Percentiles rank a stretch among this genome's conserved stretches.
These are phyloP conservation scores for Theileria orientalis DNA, from an alignment of 169 alveolate genomes.

Conservation along the genomic window DNA sequence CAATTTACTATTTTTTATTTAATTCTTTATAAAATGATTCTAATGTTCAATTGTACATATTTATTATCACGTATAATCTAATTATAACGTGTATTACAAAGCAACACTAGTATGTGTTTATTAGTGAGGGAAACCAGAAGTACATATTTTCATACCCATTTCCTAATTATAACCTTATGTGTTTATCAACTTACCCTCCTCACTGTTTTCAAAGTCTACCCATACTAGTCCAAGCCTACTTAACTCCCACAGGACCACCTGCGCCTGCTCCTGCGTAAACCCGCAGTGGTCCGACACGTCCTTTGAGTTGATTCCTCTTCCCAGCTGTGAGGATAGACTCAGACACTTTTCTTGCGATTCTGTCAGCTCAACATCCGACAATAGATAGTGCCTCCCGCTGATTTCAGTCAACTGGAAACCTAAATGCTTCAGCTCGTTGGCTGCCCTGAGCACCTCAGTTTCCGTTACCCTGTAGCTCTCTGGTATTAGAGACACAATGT, in stretches of 20 bases:
- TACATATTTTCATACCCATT: not conserved
- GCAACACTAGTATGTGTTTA: constrained; percentile 1
- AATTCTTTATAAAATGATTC: not conserved
- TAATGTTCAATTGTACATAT: not conserved
- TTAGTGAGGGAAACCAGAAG: constrained; percentile 10
- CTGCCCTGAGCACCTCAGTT: constrained; percentile 17
- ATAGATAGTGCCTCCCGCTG: no score
- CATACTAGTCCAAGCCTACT: constrained; percentile 33
- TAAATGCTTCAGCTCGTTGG: constrained; percentile 10
- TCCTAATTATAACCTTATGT: no score
- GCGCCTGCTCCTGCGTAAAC: constrained; percentile 23
- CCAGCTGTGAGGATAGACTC: constrained; percentile 4
- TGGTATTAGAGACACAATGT: constrained; percentile 25
- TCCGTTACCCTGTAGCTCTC: constrained; percentile 10
- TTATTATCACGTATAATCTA: not conserved
- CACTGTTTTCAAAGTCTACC: constrained; percentile 19
- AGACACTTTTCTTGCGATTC: not conserved
- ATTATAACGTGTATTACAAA: not conserved
- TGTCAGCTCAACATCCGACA: not conserved
- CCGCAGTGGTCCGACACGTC: constrained; percentile 8
- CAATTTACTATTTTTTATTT: not conserved
- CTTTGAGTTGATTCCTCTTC: constrained; percentile 17
- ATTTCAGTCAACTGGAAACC: constrained; percentile 7
- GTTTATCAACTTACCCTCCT: no score
- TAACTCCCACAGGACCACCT: constrained; percentile 21